A percentile compares a stretch with the other conserved stretches of the same genome.
Evolutionary conservation across 495 filamentous ascomycete genomes (phyloP).

Genomic region (Lasiosphaeris hirsuta): DNA sequence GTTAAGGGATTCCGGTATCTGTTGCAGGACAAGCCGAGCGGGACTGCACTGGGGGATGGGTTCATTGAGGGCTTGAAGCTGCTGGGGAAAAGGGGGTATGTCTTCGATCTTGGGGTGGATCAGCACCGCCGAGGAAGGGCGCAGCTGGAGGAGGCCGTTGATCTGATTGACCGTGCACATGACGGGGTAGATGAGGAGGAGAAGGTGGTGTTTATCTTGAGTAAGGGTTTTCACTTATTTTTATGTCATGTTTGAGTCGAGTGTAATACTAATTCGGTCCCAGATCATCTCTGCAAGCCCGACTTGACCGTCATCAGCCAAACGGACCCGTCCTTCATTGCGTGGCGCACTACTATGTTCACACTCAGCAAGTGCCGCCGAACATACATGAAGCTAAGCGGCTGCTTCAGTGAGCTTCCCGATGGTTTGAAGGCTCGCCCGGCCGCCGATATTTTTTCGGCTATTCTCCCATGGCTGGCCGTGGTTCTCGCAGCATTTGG

Average conservation of each 20-base stretch:
- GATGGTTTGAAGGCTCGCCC: conserved; percentile 36
- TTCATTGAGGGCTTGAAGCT: conserved; percentile 70
- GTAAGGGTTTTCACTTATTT: conserved; percentile 44
- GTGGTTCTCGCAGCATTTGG: conserved; percentile 66
- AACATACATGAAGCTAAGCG: conserved; percentile 87
- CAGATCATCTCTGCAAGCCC: conserved; percentile 88
- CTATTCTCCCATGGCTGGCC: conserved; percentile 60
- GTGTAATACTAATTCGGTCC: neutral
- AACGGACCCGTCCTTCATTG: conserved; percentile 56
- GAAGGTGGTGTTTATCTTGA: conserved; percentile 63
- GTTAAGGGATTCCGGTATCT: conserved; percentile 73
- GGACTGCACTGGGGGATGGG: conserved; percentile 54
- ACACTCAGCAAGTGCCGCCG: conserved; percentile 54
- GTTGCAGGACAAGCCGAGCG: conserved; percentile 68
- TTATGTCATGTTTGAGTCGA: neutral
- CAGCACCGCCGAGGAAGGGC: conserved; percentile 61
- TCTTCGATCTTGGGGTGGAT: conserved; percentile 84
- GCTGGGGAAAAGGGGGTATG: conserved; percentile 57
- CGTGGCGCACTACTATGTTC: conserved; percentile 54
- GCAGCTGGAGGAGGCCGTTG: conserved; percentile 68
- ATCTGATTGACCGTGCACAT: conserved; percentile 66
- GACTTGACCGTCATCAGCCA: conserved; percentile 55
- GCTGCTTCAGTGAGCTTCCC: conserved; percentile 71
- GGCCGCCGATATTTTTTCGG: conserved; percentile 47
- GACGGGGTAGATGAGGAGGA: conserved; percentile 55